These are phyloP conservation scores for Staphylotrichum tortipilum DNA, from an alignment of 495 filamentous ascomycete genomes.

Conservation along the genomic window DNA sequence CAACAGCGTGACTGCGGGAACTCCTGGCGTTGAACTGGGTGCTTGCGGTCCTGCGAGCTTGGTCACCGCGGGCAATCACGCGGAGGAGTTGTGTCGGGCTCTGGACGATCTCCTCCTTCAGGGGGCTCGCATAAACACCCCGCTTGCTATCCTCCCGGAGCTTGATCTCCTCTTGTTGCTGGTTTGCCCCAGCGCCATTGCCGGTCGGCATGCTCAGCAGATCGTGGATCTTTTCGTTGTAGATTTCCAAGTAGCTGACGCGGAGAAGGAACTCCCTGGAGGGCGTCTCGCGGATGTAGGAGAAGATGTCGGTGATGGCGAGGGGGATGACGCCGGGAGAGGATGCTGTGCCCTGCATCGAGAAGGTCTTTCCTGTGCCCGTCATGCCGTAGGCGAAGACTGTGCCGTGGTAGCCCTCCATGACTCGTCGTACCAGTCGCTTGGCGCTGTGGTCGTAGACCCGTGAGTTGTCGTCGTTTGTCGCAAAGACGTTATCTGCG, in stretches of 20 bases:
- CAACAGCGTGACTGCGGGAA: constrained; percentile 94
- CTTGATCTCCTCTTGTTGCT: constrained; percentile 80
- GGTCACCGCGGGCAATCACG: constrained; percentile 90
- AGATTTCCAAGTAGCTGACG: constrained; percentile 97
- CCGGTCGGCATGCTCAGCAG: constrained; percentile 65
- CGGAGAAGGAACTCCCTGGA: constrained; percentile 89
- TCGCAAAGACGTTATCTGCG: constrained; percentile 88
- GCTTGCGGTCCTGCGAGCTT: constrained; percentile 78
- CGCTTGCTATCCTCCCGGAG: constrained; percentile 90
- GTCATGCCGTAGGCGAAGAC: constrained; percentile 99
- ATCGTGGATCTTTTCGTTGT: constrained; percentile 97
- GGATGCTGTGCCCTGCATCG: constrained; percentile 95
- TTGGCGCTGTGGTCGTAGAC: constrained; percentile 94
- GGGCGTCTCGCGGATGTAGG: constrained; percentile 94
- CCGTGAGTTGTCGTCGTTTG: constrained; percentile 83
- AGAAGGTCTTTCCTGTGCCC: constrained; percentile 96
- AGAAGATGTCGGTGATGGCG: constrained; percentile 97
- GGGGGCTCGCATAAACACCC: constrained; percentile 88
- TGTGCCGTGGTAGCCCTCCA: constrained; percentile 98
- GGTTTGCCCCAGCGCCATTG: constrained; percentile 35
- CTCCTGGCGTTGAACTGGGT: constrained; percentile 95
- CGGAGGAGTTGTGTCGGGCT: constrained; percentile 90
- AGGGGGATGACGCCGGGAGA: constrained; percentile 96
- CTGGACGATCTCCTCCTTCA: constrained; percentile 98
- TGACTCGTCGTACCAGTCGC: constrained; percentile 86